A percentile compares a stretch with the other conserved stretches of the same genome.
phyloP scores from a whole-genome alignment of 176 grass and related monocot species.

The Puccinellia tenuiflora region DNA sequence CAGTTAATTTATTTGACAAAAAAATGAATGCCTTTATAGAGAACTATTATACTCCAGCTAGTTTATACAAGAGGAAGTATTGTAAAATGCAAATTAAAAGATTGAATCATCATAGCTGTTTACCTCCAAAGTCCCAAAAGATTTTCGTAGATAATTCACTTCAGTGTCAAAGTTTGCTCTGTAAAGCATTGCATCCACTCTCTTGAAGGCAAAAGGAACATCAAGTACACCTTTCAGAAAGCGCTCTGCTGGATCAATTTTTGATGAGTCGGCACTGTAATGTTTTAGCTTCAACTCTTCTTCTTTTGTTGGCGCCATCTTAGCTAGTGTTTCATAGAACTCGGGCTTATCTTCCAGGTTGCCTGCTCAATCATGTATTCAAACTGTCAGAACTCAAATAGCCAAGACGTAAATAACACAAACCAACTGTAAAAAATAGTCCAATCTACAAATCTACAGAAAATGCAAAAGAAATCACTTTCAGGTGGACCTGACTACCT shows the following conservation, averaged over 20 bases:
- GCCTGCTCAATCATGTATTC: conserved; percentile 41
- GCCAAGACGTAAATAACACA: not conserved
- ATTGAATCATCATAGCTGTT: conserved; percentile 1
- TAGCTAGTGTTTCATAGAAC: conserved; percentile 62
- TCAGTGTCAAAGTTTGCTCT: conserved; percentile 60
- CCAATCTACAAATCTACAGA: not conserved
- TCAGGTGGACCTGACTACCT: not conserved
- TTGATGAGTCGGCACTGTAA: conserved; percentile 52
- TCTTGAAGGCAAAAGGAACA: conserved; percentile 82
- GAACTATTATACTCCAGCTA: not conserved
- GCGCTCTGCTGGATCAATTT: conserved; percentile 57
- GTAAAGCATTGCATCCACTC: conserved; percentile 79
- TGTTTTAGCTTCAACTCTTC: conserved; percentile 55
- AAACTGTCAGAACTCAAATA: conserved; percentile 19
- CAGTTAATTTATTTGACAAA: not conserved
- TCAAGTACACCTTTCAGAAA: conserved; percentile 64
- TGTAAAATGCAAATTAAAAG: not conserved
- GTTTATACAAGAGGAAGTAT: not conserved
- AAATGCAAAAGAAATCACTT: not conserved
- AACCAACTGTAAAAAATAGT: not conserved
- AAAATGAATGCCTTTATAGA: not conserved
- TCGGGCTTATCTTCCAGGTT: conserved; percentile 44
- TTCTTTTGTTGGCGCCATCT: conserved; percentile 79
- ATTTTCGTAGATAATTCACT: conserved; percentile 53
- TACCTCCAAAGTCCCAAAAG: conserved; percentile 75